Conservation (phyloP, 768 basidiomycete genomes). For the Hypholoma fasciculare region DNA sequence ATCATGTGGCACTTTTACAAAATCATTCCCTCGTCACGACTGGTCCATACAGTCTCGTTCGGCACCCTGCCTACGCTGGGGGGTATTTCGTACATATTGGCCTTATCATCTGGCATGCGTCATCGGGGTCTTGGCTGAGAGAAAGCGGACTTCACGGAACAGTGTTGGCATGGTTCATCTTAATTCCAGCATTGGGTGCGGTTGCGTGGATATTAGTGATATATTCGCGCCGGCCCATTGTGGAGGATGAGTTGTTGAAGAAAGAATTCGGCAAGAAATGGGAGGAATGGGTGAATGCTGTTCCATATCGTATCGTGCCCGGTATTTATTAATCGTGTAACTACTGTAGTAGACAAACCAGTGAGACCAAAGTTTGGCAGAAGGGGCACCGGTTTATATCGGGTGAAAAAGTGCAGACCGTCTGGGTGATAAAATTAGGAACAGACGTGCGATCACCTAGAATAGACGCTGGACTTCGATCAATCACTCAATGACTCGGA, state of each 20-base stretch:
- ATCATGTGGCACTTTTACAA: neutral
- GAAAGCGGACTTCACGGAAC: neutral
- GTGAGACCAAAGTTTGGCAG: too few relatives aligned
- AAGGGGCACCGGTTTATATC: too few relatives aligned
- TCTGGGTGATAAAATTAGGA: neutral
- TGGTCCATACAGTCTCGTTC: neutral
- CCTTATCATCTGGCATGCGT: neutral
- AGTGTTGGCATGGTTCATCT: neutral
- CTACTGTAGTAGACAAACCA: too few relatives aligned
- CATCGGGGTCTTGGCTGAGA: constrained; percentile 1
- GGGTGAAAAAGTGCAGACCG: neutral
- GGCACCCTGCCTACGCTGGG: constrained; percentile 1
- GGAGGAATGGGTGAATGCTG: constrained; percentile 1
- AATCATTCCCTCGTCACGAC: neutral
- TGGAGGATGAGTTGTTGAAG: constrained; percentile 5
- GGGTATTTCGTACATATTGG: neutral
- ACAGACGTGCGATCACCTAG: too few relatives aligned
- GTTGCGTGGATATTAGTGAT: neutral
- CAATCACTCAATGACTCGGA: too few relatives aligned
- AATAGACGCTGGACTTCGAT: neutral
- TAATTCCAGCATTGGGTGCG: neutral
- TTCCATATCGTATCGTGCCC: constrained; percentile 1
- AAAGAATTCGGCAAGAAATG: constrained; percentile 5
- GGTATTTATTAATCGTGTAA: neutral
- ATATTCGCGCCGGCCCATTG: neutral